phyloP scores from a whole-genome alignment of 805 yeast species.

The Saccharomycopsis amapae region DNA sequence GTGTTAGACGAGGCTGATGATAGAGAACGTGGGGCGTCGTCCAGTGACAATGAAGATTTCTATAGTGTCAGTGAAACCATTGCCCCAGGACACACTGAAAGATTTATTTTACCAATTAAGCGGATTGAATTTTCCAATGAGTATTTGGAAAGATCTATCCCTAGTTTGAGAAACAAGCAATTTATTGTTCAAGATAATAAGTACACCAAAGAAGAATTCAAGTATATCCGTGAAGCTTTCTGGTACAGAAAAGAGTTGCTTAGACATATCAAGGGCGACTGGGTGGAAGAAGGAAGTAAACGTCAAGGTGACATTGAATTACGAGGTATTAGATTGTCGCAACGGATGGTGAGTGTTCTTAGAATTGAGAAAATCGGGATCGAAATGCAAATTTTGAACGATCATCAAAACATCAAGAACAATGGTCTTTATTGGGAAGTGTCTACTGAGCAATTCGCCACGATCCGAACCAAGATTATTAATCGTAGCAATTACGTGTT shows the following conservation, averaged over 20 bases:
- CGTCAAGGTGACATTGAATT: constrained; percentile 57
- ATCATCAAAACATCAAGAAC: constrained; percentile 20
- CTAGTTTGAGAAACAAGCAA: constrained; percentile 65
- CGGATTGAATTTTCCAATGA: constrained; percentile 40
- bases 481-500: constrained; percentile 40
- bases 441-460: constrained; percentile 42
- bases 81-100: constrained; percentile 39
- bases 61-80: constrained; percentile 26
- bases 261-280: constrained; percentile 50
- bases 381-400: constrained; percentile 28
- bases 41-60: constrained; percentile 10
- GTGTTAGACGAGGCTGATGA: constrained; percentile 28
- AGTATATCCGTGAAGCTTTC: constrained; percentile 53
- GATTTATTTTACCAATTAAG: constrained; percentile 66
- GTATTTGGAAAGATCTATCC: constrained; percentile 48
- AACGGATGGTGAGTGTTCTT: constrained; percentile 51
- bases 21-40: constrained; percentile 21
- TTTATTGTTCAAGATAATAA: constrained; percentile 45
- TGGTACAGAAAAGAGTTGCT: constrained; percentile 76
- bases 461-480: constrained; percentile 40
- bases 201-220: constrained; percentile 49
- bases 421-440: constrained; percentile 31
- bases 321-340: constrained; percentile 55
- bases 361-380: constrained; percentile 42
- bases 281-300: constrained; percentile 43